Base-by-base conservation (phyloP, 805 yeast species). In the Hanseniaspora pseudoguilliermondii region DNA sequence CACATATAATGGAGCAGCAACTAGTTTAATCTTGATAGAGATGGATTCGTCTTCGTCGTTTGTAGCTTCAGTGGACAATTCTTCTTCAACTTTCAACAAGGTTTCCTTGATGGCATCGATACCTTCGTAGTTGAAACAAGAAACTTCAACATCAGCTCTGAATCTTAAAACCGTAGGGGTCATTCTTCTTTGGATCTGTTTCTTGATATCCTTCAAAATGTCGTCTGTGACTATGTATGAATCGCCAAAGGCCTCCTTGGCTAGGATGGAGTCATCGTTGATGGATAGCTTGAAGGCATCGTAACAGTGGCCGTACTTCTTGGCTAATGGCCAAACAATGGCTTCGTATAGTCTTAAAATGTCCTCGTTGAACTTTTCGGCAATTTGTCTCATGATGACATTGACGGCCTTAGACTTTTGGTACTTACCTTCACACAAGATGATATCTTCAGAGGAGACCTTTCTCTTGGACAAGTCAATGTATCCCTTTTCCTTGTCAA, bases 81-180 rank as follows among this genome's bases (percentile, higher is more conserved):
- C 79, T 74, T 91, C 97, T 55, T 96, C 97, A 25, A 90, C 85
- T 61, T 78, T 75, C 38, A 52, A 27, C 61, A 93, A 79, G 25
- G 98, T 95, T 57, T 76, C 77, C 72, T 90, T 91, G 67, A 93
- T 90, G 61, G 98, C 98, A 69, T 90, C 96, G 62, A 93, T 88
- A 70, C 98, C 98, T 71, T 93, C 97, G 71, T 93, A 93, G 59
- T 90, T 78, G 74, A 91, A 93, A 70, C 98, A 93, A 15, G 97
- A 88, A 46, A 93, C 97, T 72, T 91, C 97, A 49, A 93, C 85
- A 70, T 93, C 97, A n/a, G 98, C 96, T 73, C 98, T 85, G 67
- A 95, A 85, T 75, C 91, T 93, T 64, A 89, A 89, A 41, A 97
- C 96, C 74, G 90, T 97, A 59, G 98, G 98, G 38, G 98, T 93